Evolutionary conservation across 2,329 filamentous ascomycete genomes (phyloP).

Genomic region (Bipolaris bicolor): DNA sequence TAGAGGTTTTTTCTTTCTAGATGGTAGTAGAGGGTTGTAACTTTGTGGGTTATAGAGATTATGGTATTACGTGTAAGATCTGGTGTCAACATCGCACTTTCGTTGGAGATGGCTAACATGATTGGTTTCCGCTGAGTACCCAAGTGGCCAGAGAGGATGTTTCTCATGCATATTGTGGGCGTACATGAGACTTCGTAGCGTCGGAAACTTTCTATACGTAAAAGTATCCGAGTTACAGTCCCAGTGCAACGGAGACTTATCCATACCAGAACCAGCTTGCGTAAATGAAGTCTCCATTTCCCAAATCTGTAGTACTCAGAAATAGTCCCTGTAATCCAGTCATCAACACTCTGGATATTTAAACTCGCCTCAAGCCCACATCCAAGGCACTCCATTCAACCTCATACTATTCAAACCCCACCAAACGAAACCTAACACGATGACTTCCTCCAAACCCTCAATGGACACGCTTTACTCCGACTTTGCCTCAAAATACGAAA

Average conservation of each 20-base stretch:
- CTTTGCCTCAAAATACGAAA: constrained; percentile 20
- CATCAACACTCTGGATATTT: too few species aligned
- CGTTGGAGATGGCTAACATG: too few species aligned
- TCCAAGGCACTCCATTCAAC: neutral
- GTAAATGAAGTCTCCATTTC: too few species aligned
- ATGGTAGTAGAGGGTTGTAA: neutral
- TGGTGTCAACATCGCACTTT: too few species aligned
- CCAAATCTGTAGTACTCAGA: too few species aligned
- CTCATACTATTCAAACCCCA: neutral
- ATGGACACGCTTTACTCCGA: neutral
- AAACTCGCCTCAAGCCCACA: too few species aligned
- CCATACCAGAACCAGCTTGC: too few species aligned
- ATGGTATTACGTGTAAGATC: too few species aligned
- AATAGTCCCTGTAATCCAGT: too few species aligned
- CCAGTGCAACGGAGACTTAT: neutral
- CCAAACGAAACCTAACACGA: neutral
- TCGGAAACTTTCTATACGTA: neutral
- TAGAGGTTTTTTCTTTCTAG: neutral
- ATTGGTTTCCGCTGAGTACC: neutral
- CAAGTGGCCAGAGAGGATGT: too few species aligned
- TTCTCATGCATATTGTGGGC: neutral
- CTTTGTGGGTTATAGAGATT: too few species aligned
- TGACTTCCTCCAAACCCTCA: constrained; percentile 1
- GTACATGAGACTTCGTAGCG: neutral
- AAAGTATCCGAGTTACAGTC: neutral